Evolutionary conservation across 306 rosid genomes (phyloP).

Genomic region (Styphnolobium japonicum): DNA sequence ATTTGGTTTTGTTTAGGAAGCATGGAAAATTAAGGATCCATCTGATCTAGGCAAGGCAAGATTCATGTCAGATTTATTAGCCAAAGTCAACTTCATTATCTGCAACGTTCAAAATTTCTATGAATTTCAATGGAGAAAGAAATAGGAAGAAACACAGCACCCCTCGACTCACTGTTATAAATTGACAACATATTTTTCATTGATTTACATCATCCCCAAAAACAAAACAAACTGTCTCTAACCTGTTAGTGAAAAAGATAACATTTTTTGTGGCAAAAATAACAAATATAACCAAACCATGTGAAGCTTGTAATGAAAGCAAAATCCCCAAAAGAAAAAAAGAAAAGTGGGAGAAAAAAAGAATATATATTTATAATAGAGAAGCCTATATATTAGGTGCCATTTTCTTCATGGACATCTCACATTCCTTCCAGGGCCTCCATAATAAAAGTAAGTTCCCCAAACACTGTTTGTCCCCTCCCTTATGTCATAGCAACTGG

Average conservation of each 20-base stretch:
- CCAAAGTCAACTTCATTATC: slow-evolving; percentile 12
- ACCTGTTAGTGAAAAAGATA: slow-evolving; percentile 30
- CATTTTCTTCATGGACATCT: slow-evolving; percentile 70
- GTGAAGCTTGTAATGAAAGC: slow-evolving; percentile 30
- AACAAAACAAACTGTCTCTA: slow-evolving; percentile 25
- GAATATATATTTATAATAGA: neutral
- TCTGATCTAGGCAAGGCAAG: neutral
- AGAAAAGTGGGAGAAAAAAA: neutral
- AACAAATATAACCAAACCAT: slow-evolving; percentile 43
- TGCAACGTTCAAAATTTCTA: neutral
- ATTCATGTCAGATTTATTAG: neutral
- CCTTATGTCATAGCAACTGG: slow-evolving; percentile 86
- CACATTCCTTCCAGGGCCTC: slow-evolving; percentile 97
- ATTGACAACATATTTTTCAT: slow-evolving; percentile 32
- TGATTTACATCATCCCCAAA: slow-evolving; percentile 51
- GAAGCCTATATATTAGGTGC: neutral
- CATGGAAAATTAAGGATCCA: neutral
- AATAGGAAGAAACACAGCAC: slow-evolving; percentile 7
- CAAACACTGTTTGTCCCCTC: slow-evolving; percentile 76
- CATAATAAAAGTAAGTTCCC: slow-evolving; percentile 98
- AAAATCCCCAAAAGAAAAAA: slow-evolving; percentile 7
- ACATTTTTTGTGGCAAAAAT: slow-evolving; percentile 27
- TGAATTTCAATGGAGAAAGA: slow-evolving; percentile 1
- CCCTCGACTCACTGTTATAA: slow-evolving; percentile 28
- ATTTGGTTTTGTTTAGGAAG: neutral